A percentile compares a stretch with the other conserved stretches of the same genome.
phyloP scores from a whole-genome alignment of 441 rosid genomes.

The Eruca vesicaria region DNA sequence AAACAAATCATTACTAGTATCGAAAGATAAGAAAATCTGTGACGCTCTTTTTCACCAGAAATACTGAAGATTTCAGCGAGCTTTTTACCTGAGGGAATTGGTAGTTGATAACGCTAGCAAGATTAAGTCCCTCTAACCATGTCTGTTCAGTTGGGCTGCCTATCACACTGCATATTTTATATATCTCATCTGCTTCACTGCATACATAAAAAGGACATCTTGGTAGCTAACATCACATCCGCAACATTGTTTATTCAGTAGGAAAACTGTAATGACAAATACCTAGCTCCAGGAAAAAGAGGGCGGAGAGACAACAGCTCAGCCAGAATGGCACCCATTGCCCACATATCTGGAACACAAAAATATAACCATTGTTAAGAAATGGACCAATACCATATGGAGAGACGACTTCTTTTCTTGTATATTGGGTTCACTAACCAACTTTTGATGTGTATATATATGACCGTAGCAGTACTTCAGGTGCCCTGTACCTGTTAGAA shows the following conservation, averaged over 20 bases:
- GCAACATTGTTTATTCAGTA: no score
- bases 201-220: background rate
- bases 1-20: background rate
- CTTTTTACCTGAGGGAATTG: slow-evolving; percentile 58
- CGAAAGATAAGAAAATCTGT: background rate
- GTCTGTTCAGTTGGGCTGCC: slow-evolving; percentile 72
- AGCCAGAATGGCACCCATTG: slow-evolving; percentile 96
- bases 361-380: background rate
- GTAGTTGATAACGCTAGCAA: slow-evolving; percentile 68
- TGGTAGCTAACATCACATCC: no score
- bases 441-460: slow-evolving; percentile 70
- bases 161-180: slow-evolving; percentile 79
- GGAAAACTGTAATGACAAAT: no score
- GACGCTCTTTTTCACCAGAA: background rate
- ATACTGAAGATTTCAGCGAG: background rate
- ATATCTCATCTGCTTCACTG: slow-evolving; percentile 94
- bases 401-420: background rate
- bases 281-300: slow-evolving; percentile 88
- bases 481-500: slow-evolving; percentile 79
- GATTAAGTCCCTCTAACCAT: slow-evolving; percentile 81
- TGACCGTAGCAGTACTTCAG: slow-evolving; percentile 90
- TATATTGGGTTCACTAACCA: slow-evolving; percentile 44
- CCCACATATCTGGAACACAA: slow-evolving; percentile 78
- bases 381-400: background rate
- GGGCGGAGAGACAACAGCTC: slow-evolving; percentile 80